Conservation (phyloP, 2,329 filamentous ascomycete species). For the Colletotrichum trifolii region DNA sequence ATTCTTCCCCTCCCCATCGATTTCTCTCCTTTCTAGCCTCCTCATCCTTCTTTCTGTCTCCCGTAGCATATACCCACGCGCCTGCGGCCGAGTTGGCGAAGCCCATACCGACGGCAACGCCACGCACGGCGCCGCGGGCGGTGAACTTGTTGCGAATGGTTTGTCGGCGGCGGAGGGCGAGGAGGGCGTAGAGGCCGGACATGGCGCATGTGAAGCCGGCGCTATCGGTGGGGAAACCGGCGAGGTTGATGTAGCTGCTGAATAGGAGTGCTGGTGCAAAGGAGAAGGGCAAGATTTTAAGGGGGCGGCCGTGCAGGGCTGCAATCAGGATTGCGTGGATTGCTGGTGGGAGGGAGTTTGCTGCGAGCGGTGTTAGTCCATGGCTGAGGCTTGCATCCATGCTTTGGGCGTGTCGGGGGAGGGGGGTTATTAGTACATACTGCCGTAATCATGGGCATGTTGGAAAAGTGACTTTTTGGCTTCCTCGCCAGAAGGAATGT, state of each 20-base stretch:
- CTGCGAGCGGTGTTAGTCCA: constrained; percentile 46
- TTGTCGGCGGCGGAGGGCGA: constrained; percentile 62
- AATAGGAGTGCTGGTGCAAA: constrained; percentile 65
- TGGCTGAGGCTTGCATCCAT: too few species aligned
- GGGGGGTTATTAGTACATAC: constrained; percentile 50
- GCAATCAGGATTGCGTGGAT: constrained; percentile 67
- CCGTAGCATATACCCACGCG: constrained; percentile 63
- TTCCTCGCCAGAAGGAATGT: not conserved
- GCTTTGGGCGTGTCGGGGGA: not conserved
- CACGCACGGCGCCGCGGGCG: constrained; percentile 62
- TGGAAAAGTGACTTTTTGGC: constrained; percentile 20
- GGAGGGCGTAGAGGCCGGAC: constrained; percentile 67
- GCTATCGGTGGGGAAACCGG: constrained; percentile 67
- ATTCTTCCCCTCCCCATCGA: constrained; percentile 55
- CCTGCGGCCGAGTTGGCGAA: constrained; percentile 60
- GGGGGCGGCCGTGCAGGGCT: constrained; percentile 65
- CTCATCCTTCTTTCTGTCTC: constrained; percentile 62
- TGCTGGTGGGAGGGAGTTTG: constrained; percentile 64
- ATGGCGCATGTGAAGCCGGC: constrained; percentile 67
- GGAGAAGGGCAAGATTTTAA: constrained; percentile 61
- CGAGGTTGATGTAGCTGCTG: constrained; percentile 68
- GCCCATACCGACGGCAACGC: constrained; percentile 61
- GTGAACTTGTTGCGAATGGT: constrained; percentile 55
- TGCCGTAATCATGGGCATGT: constrained; percentile 59
- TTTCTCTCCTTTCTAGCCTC: constrained; percentile 60